Base-by-base conservation (phyloP, 148 eudicot species). In the Tetragonia tetragonoides region DNA sequence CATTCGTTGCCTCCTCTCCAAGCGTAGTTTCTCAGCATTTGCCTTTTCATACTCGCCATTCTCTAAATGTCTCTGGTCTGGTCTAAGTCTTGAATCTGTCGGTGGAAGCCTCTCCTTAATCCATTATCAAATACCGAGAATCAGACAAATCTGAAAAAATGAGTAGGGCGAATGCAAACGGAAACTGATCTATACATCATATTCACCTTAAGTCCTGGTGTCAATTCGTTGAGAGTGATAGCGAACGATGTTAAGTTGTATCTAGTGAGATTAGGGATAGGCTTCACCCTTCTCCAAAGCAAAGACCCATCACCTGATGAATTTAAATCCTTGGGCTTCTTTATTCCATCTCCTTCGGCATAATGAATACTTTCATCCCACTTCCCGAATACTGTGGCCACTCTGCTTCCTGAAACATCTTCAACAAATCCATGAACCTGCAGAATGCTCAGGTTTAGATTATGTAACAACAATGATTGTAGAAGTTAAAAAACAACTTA, bases 61-160 rank as follows among this genome's bases (percentile, higher is more conserved):
- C 84, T 92, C 99, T 42, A 95, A 83, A 88, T 89, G 87, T 38
- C 99, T 84, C 84, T 95, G 99, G 72, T 95, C 99, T 51, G 99
- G 97, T 85, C 99, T 91, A 38, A 95, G 90, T 78, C 99, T 92
- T 62, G 97, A 95, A 82, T 95, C 97, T 4, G 97, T 95, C 21
- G 96, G 93, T 4, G 97, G 99, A 57, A 95, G 94, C 85, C 83
- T 92, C 84, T 92, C 97, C 98, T 94, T 83, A 77, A 84, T 76
- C 77, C 83, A 80, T 84, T 28, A 89, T 79, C 68, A 87, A 83
- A 87, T 77, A 82, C 74, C 81, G 68, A 54, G 56, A 59, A 82
- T 84, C 87, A 91, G 87, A 81, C 56, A 80, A 3, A 74, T 78
- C 81, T 70, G 77, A 75, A 78, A 70, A 75, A 74, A 63, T 39